phyloP scores from a whole-genome alignment of 441 rosid species.

The Iberis amara region DNA sequence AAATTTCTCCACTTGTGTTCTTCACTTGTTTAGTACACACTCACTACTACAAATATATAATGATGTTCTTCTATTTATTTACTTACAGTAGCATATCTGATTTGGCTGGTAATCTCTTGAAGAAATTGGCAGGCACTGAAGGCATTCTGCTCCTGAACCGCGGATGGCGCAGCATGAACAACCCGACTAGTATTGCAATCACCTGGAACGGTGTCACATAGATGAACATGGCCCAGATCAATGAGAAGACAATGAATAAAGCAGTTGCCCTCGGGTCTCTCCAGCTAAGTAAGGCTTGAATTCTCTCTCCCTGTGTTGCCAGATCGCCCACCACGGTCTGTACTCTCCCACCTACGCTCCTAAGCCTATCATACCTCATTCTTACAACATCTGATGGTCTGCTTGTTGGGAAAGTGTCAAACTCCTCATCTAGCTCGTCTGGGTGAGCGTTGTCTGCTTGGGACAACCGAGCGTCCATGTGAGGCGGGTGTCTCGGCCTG shows the following conservation, averaged over 20 bases:
- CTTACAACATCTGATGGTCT: constrained; percentile 43
- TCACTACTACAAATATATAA: constrained; percentile 23
- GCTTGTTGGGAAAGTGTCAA: constrained; percentile 46
- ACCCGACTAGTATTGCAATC: constrained; percentile 45
- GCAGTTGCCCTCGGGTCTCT: constrained; percentile 66
- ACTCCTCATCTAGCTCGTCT: constrained; percentile 70
- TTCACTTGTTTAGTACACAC: constrained; percentile 15
- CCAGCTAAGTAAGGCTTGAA: constrained; percentile 63
- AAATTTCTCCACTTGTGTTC: constrained; percentile 21
- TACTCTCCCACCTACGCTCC: constrained; percentile 52
- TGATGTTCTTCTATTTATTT: constrained; percentile 21
- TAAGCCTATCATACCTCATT: constrained; percentile 54
- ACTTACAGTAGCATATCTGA: constrained; percentile 60
- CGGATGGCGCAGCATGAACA: constrained; percentile 62
- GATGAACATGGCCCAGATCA: constrained; percentile 53
- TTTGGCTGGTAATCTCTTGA: constrained; percentile 70
- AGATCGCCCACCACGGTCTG: constrained; percentile 56
- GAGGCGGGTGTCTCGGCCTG: constrained; percentile 55
- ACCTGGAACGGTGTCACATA: constrained; percentile 63
- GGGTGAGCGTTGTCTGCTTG: constrained; percentile 44
- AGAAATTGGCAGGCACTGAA: constrained; percentile 63
- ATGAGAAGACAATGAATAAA: constrained; percentile 46
- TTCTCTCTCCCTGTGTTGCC: constrained; percentile 60
- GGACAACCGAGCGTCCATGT: constrained; percentile 58
- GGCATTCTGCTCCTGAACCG: constrained; percentile 64